phyloP scores from a whole-genome alignment of 768 basidiomycete species.

The Tricholoma bakamatsutake region DNA sequence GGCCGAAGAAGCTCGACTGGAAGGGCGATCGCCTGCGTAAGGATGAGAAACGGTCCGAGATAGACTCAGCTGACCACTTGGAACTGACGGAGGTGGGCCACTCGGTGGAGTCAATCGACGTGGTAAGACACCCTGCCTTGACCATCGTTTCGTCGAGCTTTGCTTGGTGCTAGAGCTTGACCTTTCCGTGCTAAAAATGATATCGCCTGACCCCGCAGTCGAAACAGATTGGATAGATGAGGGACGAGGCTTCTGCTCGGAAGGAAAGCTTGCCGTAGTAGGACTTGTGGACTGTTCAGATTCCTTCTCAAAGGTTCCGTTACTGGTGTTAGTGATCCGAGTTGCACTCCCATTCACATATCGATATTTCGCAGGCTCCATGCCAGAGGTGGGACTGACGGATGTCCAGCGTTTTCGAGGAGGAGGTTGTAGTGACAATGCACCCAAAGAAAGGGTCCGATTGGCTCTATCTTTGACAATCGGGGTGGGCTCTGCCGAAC shows the following conservation, averaged over 20 bases:
- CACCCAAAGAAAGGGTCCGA: conserved; percentile 27
- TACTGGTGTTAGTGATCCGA: conserved; percentile 9
- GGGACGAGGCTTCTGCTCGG: conserved; percentile 33
- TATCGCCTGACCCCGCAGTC: conserved; percentile 37
- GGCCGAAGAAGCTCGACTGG: conserved; percentile 32
- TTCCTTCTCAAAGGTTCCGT: conserved; percentile 13
- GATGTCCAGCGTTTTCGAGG: conserved; percentile 45
- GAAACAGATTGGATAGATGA: conserved; percentile 42
- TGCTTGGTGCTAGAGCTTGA: conserved; percentile 33
- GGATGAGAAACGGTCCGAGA: conserved; percentile 24
- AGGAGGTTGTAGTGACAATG: conserved; percentile 40
- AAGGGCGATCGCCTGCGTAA: conserved; percentile 27
- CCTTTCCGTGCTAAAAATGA: conserved; percentile 25
- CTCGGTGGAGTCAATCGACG: conserved; percentile 51
- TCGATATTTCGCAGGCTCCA: conserved; percentile 13
- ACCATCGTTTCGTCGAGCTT: conserved; percentile 42
- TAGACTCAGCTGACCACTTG: conserved; percentile 18
- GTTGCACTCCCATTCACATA: conserved; percentile 13
- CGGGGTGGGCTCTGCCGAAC: conserved; percentile 27
- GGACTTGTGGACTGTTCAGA: conserved; percentile 23
- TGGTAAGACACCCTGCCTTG: conserved; percentile 44
- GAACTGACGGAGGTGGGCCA: conserved; percentile 53
- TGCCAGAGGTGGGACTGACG: conserved; percentile 16
- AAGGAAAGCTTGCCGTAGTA: conserved; percentile 20
- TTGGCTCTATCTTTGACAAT: conserved; percentile 21